Evolutionary conservation across 371 early-diverging fungal species (phyloP), one percentile per base, ranked within the genome.

Genomic region (Blakeslea trispora): DNA sequence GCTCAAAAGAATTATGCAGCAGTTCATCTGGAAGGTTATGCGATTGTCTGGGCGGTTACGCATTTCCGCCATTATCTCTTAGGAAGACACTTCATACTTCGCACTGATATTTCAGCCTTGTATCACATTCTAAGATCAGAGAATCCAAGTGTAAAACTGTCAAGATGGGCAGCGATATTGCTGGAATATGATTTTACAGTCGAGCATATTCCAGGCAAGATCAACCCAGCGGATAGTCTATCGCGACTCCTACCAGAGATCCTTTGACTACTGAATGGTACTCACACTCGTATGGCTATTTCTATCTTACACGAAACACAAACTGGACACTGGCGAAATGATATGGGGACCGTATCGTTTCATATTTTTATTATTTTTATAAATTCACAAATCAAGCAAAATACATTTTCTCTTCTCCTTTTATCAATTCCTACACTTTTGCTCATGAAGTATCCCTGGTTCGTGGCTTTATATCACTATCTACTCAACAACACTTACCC

Each of bases 1-100:
- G 17, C 56, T 15, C 58, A 72, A 37, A 24, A 14, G 13, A 63
- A 47, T 11, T 69, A 63, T 45, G 42, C 47, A 40, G 17, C 21
- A 0, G 17, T 15, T 14, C 60, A 78, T 9, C 15, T 61, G 17
- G 77, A 82, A 55, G 64, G 66, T 15, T 57, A 72, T 11, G 68
- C 75, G 0, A 53, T 76, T 1, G 42, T 76, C 10, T 70, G 57
- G 63, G 75, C 68, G 6, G 39, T 67, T 6, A 24, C 59, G 18
- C 39, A 66, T 1, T 77, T 68, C 46, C 39, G 65, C 0, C 70
- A 65, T 11, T 73, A 68, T 49, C 37, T 81, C 1, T 14, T 42
- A 3, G 73, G 75, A 5, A 13, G 47, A 9, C 19, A 44, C 11
- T 72, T 64, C 37, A 55, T 50, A 0, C 13, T 63, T 11, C 7